These are phyloP conservation scores for Flaveria linearis DNA, from an alignment of 129 eudicot species.

Conservation along the genomic window DNA sequence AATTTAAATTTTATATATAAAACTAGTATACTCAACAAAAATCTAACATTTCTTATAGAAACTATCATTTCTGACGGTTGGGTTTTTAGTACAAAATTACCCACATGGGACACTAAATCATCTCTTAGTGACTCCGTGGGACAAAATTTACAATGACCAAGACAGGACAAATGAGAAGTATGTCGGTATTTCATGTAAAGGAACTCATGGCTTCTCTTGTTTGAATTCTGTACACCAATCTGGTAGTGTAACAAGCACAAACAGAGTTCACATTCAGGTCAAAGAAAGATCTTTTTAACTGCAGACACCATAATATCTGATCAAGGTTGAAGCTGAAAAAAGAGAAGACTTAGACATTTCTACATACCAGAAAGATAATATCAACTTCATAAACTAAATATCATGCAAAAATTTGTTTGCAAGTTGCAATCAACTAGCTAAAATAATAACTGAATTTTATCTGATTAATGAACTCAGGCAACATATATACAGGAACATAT, in stretches of 20 bases:
- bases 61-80: not conserved
- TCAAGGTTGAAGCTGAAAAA: slow-evolving; percentile 2
- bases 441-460: not conserved
- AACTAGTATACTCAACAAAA: not conserved
- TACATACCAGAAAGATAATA: not conserved
- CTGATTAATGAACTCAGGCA: not conserved
- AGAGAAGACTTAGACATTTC: not conserved
- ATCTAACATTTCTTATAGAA: not conserved
- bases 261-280: not conserved
- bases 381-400: slow-evolving; percentile 1
- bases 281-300: not conserved
- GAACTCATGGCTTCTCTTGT: not conserved
- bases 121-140: not conserved
- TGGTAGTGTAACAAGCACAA: not conserved
- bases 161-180: not conserved
- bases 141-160: not conserved
- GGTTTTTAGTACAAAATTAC: not conserved
- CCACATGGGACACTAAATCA: not conserved
- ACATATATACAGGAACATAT: slow-evolving; percentile 2
- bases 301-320: not conserved
- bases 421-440: not conserved
- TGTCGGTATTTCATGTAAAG: not conserved
- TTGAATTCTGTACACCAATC: not conserved
- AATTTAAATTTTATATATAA: not conserved
- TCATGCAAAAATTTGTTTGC: not conserved